Evolutionary conservation across 306 rosid species (phyloP).

Genomic region (Cicer judaicum): DNA sequence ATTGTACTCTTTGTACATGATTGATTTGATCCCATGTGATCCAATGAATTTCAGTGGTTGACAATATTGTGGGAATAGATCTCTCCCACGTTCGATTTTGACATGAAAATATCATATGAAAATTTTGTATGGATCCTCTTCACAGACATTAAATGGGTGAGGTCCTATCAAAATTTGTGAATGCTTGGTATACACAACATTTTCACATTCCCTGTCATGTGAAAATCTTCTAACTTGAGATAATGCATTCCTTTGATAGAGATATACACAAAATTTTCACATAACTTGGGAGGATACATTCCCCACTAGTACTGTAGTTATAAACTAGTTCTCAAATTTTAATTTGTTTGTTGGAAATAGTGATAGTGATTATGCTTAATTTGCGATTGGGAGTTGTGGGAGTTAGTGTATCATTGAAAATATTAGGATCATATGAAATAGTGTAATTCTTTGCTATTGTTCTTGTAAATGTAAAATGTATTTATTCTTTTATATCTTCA

Average conservation of each 20-base stretch:
- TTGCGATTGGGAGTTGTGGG: constrained; percentile 11
- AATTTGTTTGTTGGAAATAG: constrained; percentile 1
- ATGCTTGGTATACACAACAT: not conserved
- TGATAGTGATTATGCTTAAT: constrained; percentile 20
- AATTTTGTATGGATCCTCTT: not conserved
- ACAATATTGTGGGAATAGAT: constrained; percentile 17
- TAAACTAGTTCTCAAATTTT: not conserved
- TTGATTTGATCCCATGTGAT: constrained; percentile 21
- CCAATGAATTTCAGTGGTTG: constrained; percentile 29
- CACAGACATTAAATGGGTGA: constrained; percentile 6
- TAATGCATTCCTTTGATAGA: not conserved
- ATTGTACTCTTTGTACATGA: constrained; percentile 9
- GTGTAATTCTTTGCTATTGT: constrained; percentile 27
- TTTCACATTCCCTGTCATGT: not conserved
- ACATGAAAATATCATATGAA: not conserved
- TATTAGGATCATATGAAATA: constrained; percentile 14
- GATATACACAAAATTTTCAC: not conserved
- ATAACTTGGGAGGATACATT: not conserved
- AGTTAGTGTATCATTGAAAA: constrained; percentile 24
- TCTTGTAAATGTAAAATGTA: constrained; percentile 25
- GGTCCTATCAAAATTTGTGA: not conserved
- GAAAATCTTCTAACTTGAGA: constrained; percentile 2
- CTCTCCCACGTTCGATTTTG: not conserved
- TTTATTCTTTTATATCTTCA: constrained; percentile 19
- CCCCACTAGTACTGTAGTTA: constrained; percentile 6